Evolutionary conservation across 768 basidiomycete genomes (phyloP), one percentile per base, ranked within the genome.

Genomic region (Amanita thiersii): DNA sequence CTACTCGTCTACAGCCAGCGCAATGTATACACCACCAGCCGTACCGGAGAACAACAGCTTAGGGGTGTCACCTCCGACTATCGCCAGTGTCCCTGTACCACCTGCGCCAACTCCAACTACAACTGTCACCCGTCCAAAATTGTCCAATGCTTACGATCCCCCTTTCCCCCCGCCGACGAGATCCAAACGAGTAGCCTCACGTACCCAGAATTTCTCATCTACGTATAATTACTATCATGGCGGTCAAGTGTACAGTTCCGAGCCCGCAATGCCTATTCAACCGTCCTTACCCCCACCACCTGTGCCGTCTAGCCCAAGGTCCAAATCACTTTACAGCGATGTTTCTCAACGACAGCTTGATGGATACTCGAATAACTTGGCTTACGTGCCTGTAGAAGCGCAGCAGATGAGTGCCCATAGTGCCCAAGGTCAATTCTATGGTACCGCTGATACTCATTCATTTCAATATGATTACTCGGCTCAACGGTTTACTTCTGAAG

Each of bases 91-190:
- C 29, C 54, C 56, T 40, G 56, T 61, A 19, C 52, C 59, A 30
- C 52, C 67, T 15, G 53, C 66, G 20, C 61, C 68, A 3, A 47
- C 58, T 4, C 63, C 68, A 12, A 58, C 69, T 2, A 59, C 70
- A 1, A 56, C 68, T 20, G 52, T 79, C n/a, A 76, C 64, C 45
- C 70, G 83, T 37, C 80, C 81, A 17, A 84, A 77, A 60, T 58
- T 75, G 24, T 67, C 64, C 10, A 83, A 86, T 49, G 85, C 84
- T 1, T 87, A 86, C 50, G 85, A 87, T 50, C 85, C 85, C 2
- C 84, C 85, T 23, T 73, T 86, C 44, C 75, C 75, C 28, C 68
- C 77, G 1, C 58, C 65, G 12, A 71, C 64, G 44, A 58, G 59
- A 38, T 38, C 43, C 21, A 43, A 38, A 20, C 33, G 41, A 18